Evolutionary conservation across 2,329 filamentous ascomycete species (phyloP), one percentile per base, ranked within the genome.

Genomic region (Ascochyta clinopodiicola): DNA sequence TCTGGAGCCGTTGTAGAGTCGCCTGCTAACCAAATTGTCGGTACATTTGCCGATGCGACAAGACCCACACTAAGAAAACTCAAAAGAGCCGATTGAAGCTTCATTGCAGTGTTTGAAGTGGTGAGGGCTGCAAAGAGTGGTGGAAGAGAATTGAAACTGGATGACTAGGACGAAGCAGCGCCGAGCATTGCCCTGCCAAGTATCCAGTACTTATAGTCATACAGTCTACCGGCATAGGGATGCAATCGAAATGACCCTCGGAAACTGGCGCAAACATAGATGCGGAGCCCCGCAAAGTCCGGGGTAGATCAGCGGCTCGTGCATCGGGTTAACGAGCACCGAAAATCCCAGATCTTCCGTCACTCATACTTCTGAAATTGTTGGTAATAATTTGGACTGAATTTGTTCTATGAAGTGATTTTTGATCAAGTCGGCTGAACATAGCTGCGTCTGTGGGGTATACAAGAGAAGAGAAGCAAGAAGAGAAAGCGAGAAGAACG

Each of bases 1-100:
- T 72, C 77, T 8, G 68, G 70, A 2, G 84, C 84, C 79, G 85
- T 86, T 1, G 84, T 87, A 13, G 82, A 84, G 66, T 87, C 84
- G 35, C 84, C 84, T 22, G 81, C 81, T 38, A 85, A 71, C 65
- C 83, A 55, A 6, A 55, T 35, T 3, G 46, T 55, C 4, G 52
- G 46, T 15, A 52, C 49, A 6, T 39, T 37, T 17, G 57, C 36
- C n/a, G 42, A 25, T 6, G 15, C 31, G 13, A 29, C 21, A 0
- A 36, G 4, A 0, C 29, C 31, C n/a, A 43, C 40, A 19, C 44
- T 32, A 2, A 51, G 19, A 34, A 47, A 31, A 17, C 40, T 52
- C 9, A 46, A 45, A 35, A 56, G 34, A 15, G 5, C 35, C 27
- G 44, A 21, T 12, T 46, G 40, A 13, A 55, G 9, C 10, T 36